Conservation (phyloP, 768 basidiomycete genomes). For the Suillus sp. region DNA sequence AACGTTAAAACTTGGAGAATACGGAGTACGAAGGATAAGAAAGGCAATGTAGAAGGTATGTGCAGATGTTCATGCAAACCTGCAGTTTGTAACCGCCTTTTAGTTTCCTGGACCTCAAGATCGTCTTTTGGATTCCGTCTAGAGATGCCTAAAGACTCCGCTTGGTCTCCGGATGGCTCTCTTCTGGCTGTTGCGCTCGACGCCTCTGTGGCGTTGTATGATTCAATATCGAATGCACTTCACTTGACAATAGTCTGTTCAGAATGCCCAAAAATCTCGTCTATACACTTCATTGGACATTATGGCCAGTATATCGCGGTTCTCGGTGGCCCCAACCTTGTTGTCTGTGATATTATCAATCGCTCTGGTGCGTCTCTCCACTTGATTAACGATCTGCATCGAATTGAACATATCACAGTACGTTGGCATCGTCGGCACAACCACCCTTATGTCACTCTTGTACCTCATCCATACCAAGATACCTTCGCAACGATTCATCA, state of each 20-base stretch:
- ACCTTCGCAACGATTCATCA: slow-evolving; percentile 60
- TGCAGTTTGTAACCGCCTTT: slow-evolving; percentile 6
- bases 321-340: slow-evolving; percentile 47
- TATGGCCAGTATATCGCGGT: slow-evolving; percentile 73
- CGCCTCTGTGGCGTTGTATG: slow-evolving; percentile 70
- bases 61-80: slow-evolving; percentile 9
- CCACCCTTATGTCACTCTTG: slow-evolving; percentile 43
- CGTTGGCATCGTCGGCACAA: slow-evolving; percentile 54
- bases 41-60: slow-evolving; percentile 55
- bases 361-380: slow-evolving; percentile 52
- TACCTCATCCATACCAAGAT: slow-evolving; percentile 58
- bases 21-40: slow-evolving; percentile 46
- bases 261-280: slow-evolving; percentile 47
- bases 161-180: slow-evolving; percentile 88
- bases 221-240: slow-evolving; percentile 61
- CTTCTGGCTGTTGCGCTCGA: slow-evolving; percentile 77
- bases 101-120: slow-evolving; percentile 74
- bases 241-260: slow-evolving; percentile 61
- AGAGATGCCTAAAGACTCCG: slow-evolving; percentile 62
- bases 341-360: slow-evolving; percentile 73
- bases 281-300: slow-evolving; percentile 66
- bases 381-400: slow-evolving; percentile 5
- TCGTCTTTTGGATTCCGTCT: slow-evolving; percentile 71
- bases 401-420: slow-evolving; percentile 42
- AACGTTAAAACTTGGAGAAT: slow-evolving; percentile 82